Evolutionary conservation across 345 rosid species (phyloP).

Genomic region (Bretschneidera sinensis): DNA sequence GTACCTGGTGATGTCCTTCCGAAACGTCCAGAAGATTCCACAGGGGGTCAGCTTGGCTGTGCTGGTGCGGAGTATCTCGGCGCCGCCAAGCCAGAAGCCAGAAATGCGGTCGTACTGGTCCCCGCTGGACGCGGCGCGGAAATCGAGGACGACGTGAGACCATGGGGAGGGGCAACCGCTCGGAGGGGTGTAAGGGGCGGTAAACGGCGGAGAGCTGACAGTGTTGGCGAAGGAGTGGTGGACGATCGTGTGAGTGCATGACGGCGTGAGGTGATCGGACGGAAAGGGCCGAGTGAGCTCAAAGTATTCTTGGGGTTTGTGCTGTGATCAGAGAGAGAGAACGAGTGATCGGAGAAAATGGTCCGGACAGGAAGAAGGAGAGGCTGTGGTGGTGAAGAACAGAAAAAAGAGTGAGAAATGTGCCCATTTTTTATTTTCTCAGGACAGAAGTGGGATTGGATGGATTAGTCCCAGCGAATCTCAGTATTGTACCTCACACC

Average conservation of each 20-base stretch:
- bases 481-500: no score
- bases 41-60: conserved; percentile 65
- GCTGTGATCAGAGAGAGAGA: conserved; percentile 12
- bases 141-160: conserved; percentile 53
- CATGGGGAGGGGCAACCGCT: conserved; percentile 55
- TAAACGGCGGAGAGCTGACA: conserved; percentile 56
- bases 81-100: conserved; percentile 80
- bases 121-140: conserved; percentile 51
- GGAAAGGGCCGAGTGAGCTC: conserved; percentile 54
- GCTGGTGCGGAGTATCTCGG: conserved; percentile 85
- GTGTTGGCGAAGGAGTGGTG: conserved; percentile 83
- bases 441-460: no score
- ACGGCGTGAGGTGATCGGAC: conserved; percentile 45
- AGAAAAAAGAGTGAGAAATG: conserved; percentile 8
- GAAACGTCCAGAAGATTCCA: conserved; percentile 76
- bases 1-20: conserved; percentile 72
- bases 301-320: conserved; percentile 36
- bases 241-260: conserved; percentile 52
- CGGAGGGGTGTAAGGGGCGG: conserved; percentile 59
- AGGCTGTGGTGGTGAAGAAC: conserved; percentile 18
- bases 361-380: conserved; percentile 26
- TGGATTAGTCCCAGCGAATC: no score
- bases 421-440: background rate
- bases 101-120: conserved; percentile 74
- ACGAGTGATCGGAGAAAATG: conserved; percentile 27